Percentiles rank a stretch among this genome's conserved stretches.
Conservation (phyloP, 164 flowering plant species). For the Chloranthus sessilifolius region DNA sequence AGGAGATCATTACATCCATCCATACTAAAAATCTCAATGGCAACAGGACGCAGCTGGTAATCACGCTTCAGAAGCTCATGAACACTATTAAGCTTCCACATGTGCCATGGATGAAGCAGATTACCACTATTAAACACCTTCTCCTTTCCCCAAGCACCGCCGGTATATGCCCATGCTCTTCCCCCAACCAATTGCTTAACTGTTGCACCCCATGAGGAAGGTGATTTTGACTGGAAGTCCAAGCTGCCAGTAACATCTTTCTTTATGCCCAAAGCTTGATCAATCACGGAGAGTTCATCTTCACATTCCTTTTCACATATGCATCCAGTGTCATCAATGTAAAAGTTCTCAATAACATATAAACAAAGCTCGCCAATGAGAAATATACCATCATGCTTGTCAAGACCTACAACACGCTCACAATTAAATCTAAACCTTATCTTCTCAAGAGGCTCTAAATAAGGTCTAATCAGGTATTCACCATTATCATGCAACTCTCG, state of each 20-base stretch:
- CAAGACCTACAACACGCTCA: conserved; percentile 94
- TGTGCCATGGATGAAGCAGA: conserved; percentile 91
- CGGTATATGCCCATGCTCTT: conserved; percentile 97
- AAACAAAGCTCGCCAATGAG: conserved; percentile 81
- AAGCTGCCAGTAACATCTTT: conserved; percentile 60
- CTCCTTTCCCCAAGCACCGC: conserved; percentile 99
- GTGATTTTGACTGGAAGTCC: conserved; percentile 77
- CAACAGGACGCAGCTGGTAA: conserved; percentile 99
- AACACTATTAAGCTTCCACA: conserved; percentile 97
- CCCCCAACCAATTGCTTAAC: conserved; percentile 68
- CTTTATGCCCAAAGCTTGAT: conserved; percentile 97
- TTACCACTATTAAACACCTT: conserved; percentile 65
- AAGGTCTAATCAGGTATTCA: conserved; percentile 92
- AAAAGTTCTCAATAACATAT: conserved; percentile 93
- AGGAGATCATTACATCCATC: conserved; percentile 99
- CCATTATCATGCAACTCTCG: conserved; percentile 88
- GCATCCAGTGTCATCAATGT: conserved; percentile 81
- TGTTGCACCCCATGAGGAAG: conserved; percentile 58
- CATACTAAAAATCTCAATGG: conserved; percentile 98
- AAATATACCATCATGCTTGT: conserved; percentile 99
- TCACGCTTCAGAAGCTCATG: conserved; percentile 98
- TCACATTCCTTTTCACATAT: conserved; percentile 88
- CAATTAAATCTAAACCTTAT: conserved; percentile 86
- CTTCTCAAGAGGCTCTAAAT: conserved; percentile 82
- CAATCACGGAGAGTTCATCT: conserved; percentile 94